Evolutionary conservation across 2,329 filamentous ascomycete species (phyloP).

Genomic region (Aspergillus fumigatiaffinis): DNA sequence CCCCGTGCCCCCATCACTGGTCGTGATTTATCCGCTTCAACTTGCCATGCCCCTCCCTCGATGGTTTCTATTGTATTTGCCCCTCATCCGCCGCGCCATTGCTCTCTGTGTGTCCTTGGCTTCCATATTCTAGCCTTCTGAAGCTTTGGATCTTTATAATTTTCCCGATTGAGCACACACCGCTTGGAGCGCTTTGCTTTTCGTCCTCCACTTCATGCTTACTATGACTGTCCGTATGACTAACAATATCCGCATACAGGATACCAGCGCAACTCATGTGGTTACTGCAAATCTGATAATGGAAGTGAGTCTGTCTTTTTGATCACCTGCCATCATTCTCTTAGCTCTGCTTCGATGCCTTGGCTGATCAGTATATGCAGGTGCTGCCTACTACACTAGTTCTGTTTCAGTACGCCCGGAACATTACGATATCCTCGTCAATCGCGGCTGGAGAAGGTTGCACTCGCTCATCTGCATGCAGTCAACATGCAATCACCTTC

Average conservation of each 20-base stretch:
- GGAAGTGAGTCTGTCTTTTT: constrained; percentile 39
- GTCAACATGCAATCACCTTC: neutral
- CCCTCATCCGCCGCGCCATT: constrained; percentile 2
- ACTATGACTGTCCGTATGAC: neutral
- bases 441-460: constrained; percentile 49
- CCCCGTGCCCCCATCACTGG: constrained; percentile 35
- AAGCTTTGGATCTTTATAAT: neutral
- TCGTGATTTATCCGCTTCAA: constrained; percentile 10
- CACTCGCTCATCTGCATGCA: neutral
- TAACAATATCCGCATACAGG: constrained; percentile 24
- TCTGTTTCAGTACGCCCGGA: constrained; percentile 41
- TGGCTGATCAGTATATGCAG: constrained; percentile 25
- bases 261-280: constrained; percentile 46
- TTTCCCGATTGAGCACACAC: neutral
- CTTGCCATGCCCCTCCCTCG: neutral
- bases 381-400: constrained; percentile 45
- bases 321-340: constrained; percentile 1
- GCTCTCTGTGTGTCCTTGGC: constrained; percentile 3
- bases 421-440: constrained; percentile 47
- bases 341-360: neutral
- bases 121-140: neutral
- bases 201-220: neutral
- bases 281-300: constrained; percentile 46
- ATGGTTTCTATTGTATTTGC: neutral
- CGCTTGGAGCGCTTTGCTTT: neutral